Conservation (phyloP, 345 rosid species). For the Psidium guajava region DNA sequence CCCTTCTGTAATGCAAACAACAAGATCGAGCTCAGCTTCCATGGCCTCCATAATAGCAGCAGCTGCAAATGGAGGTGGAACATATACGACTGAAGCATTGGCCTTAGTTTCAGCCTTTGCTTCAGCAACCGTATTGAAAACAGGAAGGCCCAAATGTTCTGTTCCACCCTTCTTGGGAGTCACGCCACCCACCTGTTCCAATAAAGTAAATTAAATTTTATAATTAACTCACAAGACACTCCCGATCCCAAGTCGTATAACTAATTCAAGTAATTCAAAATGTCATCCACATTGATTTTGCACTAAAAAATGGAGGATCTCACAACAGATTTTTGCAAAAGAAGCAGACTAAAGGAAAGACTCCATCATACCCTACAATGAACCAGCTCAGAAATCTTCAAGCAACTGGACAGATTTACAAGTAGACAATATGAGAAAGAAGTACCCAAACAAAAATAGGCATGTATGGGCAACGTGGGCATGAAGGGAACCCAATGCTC, state of each 20-base stretch:
- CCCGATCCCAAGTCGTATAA: neutral
- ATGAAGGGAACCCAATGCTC: neutral
- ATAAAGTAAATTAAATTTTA: neutral
- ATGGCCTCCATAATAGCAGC: constrained; percentile 95
- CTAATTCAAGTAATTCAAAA: neutral
- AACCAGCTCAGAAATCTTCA: neutral
- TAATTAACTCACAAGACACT: neutral
- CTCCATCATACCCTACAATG: neutral
- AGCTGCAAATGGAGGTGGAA: constrained; percentile 96
- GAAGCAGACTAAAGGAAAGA: neutral
- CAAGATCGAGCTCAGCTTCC: constrained; percentile 83
- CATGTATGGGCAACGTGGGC: neutral
- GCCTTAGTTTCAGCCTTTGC: constrained; percentile 93
- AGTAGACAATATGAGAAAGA: neutral
- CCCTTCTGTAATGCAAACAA: constrained; percentile 93
- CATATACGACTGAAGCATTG: constrained; percentile 90
- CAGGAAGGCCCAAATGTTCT: constrained; percentile 92
- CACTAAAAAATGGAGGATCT: neutral
- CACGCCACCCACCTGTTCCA: constrained; percentile 79
- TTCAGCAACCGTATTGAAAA: constrained; percentile 86
- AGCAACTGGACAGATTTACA: neutral
- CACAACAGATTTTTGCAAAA: neutral
- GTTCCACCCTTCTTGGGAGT: constrained; percentile 99
- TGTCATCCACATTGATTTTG: neutral
- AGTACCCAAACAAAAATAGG: neutral